Evolutionary conservation across 2,329 filamentous ascomycete genomes (phyloP).

Genomic region (Zarea fungicola): DNA sequence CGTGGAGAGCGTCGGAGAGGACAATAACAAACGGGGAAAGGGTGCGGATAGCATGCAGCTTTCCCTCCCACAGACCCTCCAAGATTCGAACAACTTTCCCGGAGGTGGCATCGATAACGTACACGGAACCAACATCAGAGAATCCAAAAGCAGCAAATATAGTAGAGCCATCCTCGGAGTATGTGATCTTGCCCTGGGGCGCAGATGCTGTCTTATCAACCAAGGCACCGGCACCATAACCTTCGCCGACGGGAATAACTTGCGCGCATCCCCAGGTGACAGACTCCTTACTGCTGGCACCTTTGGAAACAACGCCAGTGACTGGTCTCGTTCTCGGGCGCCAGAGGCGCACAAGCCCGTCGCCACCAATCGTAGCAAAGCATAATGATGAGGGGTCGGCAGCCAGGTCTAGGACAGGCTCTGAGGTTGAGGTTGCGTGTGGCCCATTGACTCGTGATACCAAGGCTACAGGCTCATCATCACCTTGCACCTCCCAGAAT

Average conservation of each 20-base stretch:
- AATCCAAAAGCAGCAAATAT: conserved; percentile 63
- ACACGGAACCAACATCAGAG: conserved; percentile 55
- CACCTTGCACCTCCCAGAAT: conserved; percentile 71
- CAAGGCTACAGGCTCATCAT: conserved; percentile 61
- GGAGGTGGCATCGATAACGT: conserved; percentile 69
- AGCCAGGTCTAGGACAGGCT: conserved; percentile 65
- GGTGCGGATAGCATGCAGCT: conserved; percentile 63
- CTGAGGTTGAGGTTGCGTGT: conserved; percentile 55
- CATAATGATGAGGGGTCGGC: conserved; percentile 62
- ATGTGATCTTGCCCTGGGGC: conserved; percentile 61
- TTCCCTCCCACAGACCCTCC: conserved; percentile 60
- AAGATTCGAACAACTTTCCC: conserved; percentile 63
- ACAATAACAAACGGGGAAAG: conserved; percentile 70
- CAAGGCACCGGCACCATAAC: conserved; percentile 38
- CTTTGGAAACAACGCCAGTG: conserved; percentile 61
- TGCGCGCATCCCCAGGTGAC: conserved; percentile 71
- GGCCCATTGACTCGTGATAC: conserved; percentile 80
- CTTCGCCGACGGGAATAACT: conserved; percentile 48
- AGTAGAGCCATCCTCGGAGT: conserved; percentile 79
- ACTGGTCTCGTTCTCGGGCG: conserved; percentile 63
- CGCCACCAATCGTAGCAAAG: conserved; percentile 82
- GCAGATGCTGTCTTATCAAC: conserved; percentile 23
- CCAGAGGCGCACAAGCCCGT: conserved; percentile 77
- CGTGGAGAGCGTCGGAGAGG: conserved; percentile 65
- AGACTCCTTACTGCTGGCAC: conserved; percentile 51